A percentile compares a stretch with the other conserved stretches of the same genome.
phyloP scores from a whole-genome alignment of 352 stramenopile species.

The Aphanomyces stellatus region DNA sequence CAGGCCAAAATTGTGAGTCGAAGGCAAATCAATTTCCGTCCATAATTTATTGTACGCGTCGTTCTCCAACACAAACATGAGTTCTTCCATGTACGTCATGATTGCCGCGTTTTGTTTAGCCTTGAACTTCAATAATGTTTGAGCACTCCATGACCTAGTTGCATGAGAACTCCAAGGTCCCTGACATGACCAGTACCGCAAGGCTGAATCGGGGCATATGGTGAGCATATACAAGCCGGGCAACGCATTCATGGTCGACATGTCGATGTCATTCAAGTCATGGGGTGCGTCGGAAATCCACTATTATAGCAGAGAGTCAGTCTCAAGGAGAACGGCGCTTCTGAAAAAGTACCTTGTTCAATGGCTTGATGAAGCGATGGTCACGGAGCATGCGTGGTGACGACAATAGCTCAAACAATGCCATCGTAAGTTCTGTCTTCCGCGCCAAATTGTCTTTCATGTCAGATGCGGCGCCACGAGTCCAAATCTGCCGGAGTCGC shows the following conservation, averaged over 20 bases:
- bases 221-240: conserved; percentile 63
- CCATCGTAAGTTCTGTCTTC: conserved; percentile 25
- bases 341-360: conserved; percentile 43
- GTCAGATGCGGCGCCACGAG: conserved; percentile 5
- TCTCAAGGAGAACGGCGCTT: neutral
- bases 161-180: neutral
- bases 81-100: conserved; percentile 72
- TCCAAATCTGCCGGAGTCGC: conserved; percentile 49
- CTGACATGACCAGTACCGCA: too few species aligned
- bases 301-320: neutral
- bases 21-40: conserved; percentile 52
- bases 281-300: conserved; percentile 10
- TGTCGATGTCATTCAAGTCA: conserved; percentile 21
- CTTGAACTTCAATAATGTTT: conserved; percentile 34
- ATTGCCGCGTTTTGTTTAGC: conserved; percentile 33
- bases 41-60: conserved; percentile 61
- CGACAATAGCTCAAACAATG: conserved; percentile 73
- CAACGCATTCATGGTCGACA: conserved; percentile 37
- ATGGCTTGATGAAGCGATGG: conserved; percentile 62
- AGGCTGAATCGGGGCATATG: conserved; percentile 63
- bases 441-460: too few species aligned
- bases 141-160: conserved; percentile 53
- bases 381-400: conserved; percentile 70
- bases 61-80: conserved; percentile 82
- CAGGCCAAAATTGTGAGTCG: conserved; percentile 57